Evolutionary conservation across 352 stramenopile genomes (phyloP), one percentile per base, ranked within the genome.

Genomic region (Phytophthora citricola): DNA sequence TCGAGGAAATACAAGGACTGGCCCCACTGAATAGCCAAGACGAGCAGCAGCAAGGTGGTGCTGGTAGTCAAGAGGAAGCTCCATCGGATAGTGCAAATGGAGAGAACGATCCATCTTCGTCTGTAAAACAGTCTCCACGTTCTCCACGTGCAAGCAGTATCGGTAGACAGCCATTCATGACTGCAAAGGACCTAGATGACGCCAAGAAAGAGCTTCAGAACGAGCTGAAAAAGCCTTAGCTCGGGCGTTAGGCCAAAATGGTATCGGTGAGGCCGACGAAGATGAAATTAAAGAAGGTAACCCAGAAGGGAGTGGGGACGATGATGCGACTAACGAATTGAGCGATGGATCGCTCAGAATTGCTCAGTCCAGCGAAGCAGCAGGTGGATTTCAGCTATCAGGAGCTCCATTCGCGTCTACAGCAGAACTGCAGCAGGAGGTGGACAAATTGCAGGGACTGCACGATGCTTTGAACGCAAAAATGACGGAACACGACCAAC

Each of bases 161-260:
- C 32, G 55, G 34, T 9, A 32, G 49, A 32, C 56, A 65, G 11
- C 36, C 51, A 15, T 83, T 85, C 31, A 78, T 75, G 34, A 90
- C 77, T 9, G 45, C 69, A 1, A 75, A 82, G 6, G 83, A 92
- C 6, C 56, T 92, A 10, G 59, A 56, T 20, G 71, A 78, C 8
- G 71, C 76, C 8, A 87, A 84, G 58, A 59, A 71, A 27, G 70
- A 80, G 11, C 52, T 92, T 7, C 77, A 70, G 5, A 77, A 77
- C 4, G 70, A 90, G 34, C 31, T 90, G 22, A 73, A 79, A 66
- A 64, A 41, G 78, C 73, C 7, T 63, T 92, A 6, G 75, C 74
- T 1, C 77, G 68, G 5, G 75, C 74, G 2, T 80, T 90, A 39
- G 71, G 75, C 3, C 65, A 77, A 8, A 47, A 81, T 41, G 34